Conservation (phyloP, 441 rosid species). For the Metrosideros polymorpha region DNA sequence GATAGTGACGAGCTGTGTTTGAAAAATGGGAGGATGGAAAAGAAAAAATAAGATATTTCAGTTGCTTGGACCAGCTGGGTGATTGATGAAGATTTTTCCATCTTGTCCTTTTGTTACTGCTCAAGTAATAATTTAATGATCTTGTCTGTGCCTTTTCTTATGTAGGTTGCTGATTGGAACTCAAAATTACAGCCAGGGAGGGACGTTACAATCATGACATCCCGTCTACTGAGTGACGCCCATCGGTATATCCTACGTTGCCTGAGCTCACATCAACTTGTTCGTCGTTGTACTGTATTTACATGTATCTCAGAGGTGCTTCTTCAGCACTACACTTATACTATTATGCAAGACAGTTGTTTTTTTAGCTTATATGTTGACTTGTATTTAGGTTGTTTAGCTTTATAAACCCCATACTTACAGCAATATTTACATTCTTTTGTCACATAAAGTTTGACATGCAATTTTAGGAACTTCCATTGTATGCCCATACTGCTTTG, state of each 20-base stretch:
- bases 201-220: conserved; percentile 63
- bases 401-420: not conserved
- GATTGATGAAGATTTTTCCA: not conserved
- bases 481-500: not conserved
- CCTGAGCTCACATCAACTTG: conserved; percentile 46
- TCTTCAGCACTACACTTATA: not conserved
- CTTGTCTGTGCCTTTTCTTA: conserved; percentile 7
- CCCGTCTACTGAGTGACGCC: conserved; percentile 77
- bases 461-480: not conserved
- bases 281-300: conserved; percentile 45
- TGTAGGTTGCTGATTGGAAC: conserved; percentile 69
- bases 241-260: conserved; percentile 87
- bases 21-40: not conserved
- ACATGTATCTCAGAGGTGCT: conserved; percentile 89
- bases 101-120: not conserved
- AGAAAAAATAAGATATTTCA: not conserved
- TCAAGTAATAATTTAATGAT: not conserved
- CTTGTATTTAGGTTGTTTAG: not conserved
- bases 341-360: not conserved
- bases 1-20: not conserved
- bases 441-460: not conserved
- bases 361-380: not conserved
- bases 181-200: conserved; percentile 32
- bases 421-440: not conserved
- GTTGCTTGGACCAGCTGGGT: not conserved